These are phyloP conservation scores for Rosa lucieae DNA, from an alignment of 306 rosid genomes.

Conservation along the genomic window DNA sequence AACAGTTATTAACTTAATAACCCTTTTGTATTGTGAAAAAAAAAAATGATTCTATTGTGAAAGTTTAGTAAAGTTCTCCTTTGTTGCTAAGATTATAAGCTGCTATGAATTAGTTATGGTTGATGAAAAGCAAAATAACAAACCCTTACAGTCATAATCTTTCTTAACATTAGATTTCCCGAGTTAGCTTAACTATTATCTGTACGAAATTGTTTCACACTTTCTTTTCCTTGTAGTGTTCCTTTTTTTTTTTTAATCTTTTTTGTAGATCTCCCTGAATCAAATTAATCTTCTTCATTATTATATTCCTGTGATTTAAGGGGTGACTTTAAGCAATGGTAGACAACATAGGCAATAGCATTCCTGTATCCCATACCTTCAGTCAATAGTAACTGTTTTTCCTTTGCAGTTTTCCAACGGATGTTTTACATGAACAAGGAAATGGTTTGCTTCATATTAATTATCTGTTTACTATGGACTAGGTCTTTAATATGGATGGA, in stretches of 20 bases:
- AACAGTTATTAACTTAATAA: background rate
- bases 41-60: background rate
- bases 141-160: background rate
- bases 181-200: background rate
- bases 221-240: background rate
- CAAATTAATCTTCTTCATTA: background rate
- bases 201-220: background rate
- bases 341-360: background rate
- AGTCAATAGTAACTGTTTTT: background rate
- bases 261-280: background rate
- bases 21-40: background rate
- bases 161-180: background rate
- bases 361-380: background rate
- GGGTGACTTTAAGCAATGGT: background rate
- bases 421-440: background rate
- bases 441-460: slow-evolving; percentile 8
- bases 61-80: background rate
- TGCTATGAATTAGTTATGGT: background rate
- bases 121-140: background rate
- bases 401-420: background rate
- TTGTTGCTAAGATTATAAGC: background rate
- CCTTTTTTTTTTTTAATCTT: background rate
- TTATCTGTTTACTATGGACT: slow-evolving; percentile 25
- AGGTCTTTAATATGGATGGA: slow-evolving; percentile 97
- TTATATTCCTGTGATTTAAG: background rate